phyloP scores from a whole-genome alignment of 257 asterid genomes.

The Gynochthodes officinalis region DNA sequence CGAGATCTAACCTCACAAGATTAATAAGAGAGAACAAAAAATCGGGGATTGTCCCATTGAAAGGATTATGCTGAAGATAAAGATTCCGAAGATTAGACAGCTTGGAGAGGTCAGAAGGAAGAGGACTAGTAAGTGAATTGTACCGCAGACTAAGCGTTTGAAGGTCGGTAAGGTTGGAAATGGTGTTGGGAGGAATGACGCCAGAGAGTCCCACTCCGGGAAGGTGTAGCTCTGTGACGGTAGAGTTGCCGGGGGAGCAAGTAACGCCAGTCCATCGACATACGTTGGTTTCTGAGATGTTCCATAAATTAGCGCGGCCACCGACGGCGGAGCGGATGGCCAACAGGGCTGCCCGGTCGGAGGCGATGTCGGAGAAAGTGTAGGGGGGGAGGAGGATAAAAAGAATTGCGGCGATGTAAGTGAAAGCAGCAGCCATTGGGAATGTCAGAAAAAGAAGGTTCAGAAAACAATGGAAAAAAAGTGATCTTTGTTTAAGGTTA shows the following conservation, averaged over 20 bases:
- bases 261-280: slow-evolving; percentile 75
- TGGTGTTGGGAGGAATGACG: slow-evolving; percentile 44
- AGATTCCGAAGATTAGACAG: slow-evolving; percentile 54
- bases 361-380: slow-evolving; percentile 46
- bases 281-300: slow-evolving; percentile 53
- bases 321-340: slow-evolving; percentile 73
- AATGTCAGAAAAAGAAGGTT: slow-evolving; percentile 5
- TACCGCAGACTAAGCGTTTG: slow-evolving; percentile 82
- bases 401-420: slow-evolving; percentile 18
- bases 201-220: slow-evolving; percentile 94
- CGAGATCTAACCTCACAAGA: slow-evolving; percentile 64
- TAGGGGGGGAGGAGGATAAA: slow-evolving; percentile 26
- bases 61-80: slow-evolving; percentile 63
- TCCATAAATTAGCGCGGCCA: slow-evolving; percentile 77
- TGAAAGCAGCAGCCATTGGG: slow-evolving; percentile 11
- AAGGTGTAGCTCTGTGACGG: slow-evolving; percentile 64
- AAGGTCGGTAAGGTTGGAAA: slow-evolving; percentile 58
- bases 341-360: slow-evolving; percentile 78
- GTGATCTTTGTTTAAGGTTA: background rate
- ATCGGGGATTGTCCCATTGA: slow-evolving; percentile 62
- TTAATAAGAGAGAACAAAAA: slow-evolving; percentile 45
- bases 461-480: slow-evolving; percentile 3
- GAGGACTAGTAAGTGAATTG: slow-evolving; percentile 62
- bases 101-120: slow-evolving; percentile 56
- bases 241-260: slow-evolving; percentile 51